phyloP scores from a whole-genome alignment of 768 basidiomycete genomes.

The Boletus patriciae region DNA sequence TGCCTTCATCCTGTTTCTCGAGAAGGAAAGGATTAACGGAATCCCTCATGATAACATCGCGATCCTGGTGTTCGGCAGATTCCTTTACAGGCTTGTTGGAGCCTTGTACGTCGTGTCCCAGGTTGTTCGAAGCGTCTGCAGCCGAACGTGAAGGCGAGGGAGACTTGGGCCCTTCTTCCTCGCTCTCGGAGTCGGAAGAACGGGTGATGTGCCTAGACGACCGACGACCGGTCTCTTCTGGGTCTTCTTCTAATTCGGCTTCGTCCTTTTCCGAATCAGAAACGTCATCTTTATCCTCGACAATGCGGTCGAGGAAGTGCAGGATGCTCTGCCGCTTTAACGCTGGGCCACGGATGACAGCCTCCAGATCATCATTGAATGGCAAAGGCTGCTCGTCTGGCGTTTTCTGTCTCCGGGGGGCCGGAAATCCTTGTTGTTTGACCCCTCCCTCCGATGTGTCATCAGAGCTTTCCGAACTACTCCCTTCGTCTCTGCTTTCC shows the following conservation, averaged over 20 bases:
- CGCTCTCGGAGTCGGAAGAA: conserved; percentile 36
- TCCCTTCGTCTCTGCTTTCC: conserved; percentile 41
- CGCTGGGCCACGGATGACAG: conserved; percentile 44
- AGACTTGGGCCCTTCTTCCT: conserved; percentile 31
- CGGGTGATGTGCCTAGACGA: conserved; percentile 32
- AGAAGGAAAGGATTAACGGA: neutral
- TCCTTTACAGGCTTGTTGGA: neutral
- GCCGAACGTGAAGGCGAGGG: conserved; percentile 17
- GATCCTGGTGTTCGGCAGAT: neutral
- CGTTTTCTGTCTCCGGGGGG: neutral
- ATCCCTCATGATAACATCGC: conserved; percentile 12
- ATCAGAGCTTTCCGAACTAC: conserved; percentile 38
- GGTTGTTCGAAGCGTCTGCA: conserved; percentile 37
- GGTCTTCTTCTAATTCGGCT: conserved; percentile 43
- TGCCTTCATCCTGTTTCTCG: conserved; percentile 3
- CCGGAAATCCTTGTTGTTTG: conserved; percentile 11
- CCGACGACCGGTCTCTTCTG: conserved; percentile 35
- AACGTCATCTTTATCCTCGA: conserved; percentile 25
- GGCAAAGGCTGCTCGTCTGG: conserved; percentile 3
- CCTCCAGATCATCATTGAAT: conserved; percentile 36
- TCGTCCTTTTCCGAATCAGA: conserved; percentile 41
- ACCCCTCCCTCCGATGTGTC: conserved; percentile 21
- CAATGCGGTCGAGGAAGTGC: conserved; percentile 32
- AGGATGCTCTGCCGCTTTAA: conserved; percentile 18
- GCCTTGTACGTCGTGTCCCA: conserved; percentile 27